Percentiles rank a stretch among this genome's conserved stretches.
phyloP scores from a whole-genome alignment of 805 yeast species.

The Clavispora fructus region DNA sequence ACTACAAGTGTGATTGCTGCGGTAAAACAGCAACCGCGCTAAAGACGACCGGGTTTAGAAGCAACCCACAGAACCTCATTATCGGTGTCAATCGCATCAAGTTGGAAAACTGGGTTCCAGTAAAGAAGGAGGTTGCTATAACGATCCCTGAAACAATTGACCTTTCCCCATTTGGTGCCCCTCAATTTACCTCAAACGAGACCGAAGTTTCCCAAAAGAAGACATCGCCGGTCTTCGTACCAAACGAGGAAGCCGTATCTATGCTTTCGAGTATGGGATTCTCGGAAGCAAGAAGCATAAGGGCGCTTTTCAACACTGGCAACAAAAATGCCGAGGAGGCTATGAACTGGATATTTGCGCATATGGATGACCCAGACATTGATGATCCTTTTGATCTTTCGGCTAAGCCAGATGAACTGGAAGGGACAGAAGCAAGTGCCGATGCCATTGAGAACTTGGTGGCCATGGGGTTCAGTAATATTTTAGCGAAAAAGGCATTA shows the following conservation, averaged over 20 bases:
- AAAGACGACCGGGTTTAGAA: conserved; percentile 45
- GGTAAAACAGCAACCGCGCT: conserved; percentile 21
- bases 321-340: conserved; percentile 65
- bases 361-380: conserved; percentile 78
- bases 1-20: conserved; percentile 57
- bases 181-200: conserved; percentile 34
- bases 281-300: conserved; percentile 54
- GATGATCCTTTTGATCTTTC: conserved; percentile 52
- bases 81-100: conserved; percentile 76
- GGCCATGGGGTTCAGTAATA: conserved; percentile 73
- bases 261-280: conserved; percentile 84
- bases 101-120: conserved; percentile 85
- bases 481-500: conserved; percentile 71
- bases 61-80: conserved; percentile 68
- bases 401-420: conserved; percentile 15
- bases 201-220: conserved; percentile 17
- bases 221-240: conserved; percentile 32
- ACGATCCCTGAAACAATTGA: conserved; percentile 42
- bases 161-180: conserved; percentile 37
- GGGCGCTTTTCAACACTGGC: conserved; percentile 71
- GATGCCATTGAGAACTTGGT: conserved; percentile 45
- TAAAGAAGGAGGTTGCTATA: conserved; percentile 73
- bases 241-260: conserved; percentile 51
- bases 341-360: conserved; percentile 85
- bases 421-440: conserved; percentile 10